Conservation (phyloP, 805 yeast species). For the Candida endomychidarum region DNA sequence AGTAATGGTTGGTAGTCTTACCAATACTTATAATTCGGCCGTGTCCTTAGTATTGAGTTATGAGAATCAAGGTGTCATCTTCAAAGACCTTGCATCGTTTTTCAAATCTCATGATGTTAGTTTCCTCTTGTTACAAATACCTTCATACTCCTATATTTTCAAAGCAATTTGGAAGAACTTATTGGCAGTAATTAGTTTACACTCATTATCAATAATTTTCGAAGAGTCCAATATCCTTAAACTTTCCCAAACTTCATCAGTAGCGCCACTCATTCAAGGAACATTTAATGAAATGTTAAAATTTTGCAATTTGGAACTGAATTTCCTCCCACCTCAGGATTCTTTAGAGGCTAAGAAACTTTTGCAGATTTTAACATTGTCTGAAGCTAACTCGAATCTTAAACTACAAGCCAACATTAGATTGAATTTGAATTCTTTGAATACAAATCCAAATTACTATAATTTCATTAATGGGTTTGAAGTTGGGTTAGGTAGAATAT, state of each 20-base stretch:
- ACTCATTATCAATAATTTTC: conserved; percentile 19
- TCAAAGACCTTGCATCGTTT: not conserved
- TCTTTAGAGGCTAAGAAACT: conserved; percentile 14
- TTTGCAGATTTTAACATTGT: conserved; percentile 14
- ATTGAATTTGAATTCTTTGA: conserved; percentile 10
- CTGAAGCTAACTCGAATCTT: conserved; percentile 13
- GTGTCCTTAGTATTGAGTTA: not conserved
- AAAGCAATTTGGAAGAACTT: conserved; percentile 16
- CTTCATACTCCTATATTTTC: conserved; percentile 3
- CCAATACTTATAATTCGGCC: not conserved
- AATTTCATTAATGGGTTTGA: conserved; percentile 15
- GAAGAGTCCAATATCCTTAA: conserved; percentile 18
- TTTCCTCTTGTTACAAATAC: conserved; percentile 3
- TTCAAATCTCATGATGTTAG: not conserved
- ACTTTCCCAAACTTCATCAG: conserved; percentile 10
- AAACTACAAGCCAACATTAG: conserved; percentile 1
- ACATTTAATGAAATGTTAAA: conserved; percentile 15
- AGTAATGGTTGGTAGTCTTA: conserved; percentile 9
- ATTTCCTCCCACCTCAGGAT: conserved; percentile 10
- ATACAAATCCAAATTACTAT: conserved; percentile 13
- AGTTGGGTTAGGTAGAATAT: not conserved
- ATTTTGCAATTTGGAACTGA: conserved; percentile 10
- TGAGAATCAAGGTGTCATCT: conserved; percentile 1
- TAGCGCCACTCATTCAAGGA: conserved; percentile 18
- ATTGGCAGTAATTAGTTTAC: conserved; percentile 16